phyloP scores from a whole-genome alignment of 1,284 basidiomycete genomes.

The Fomitopsis betulina region DNA sequence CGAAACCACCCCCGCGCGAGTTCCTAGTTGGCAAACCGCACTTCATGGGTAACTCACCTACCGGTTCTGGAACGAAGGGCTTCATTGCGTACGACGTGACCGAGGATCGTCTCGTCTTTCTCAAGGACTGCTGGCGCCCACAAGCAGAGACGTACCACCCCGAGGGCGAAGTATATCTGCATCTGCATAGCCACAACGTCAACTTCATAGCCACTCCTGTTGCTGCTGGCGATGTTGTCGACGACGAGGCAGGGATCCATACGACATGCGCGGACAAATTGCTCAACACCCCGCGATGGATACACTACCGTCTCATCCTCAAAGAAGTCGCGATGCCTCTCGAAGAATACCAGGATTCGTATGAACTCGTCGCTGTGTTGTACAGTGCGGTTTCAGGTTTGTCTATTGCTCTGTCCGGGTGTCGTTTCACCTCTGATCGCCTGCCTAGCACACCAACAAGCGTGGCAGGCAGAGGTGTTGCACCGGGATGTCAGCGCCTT shows the following conservation, averaged over 20 bases:
- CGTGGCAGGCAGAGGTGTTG: not conserved
- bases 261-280: not conserved
- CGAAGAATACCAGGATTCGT: not conserved
- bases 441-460: not conserved
- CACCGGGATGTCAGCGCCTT: not conserved
- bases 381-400: not conserved
- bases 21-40: not conserved
- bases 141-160: not conserved
- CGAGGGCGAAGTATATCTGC: not conserved
- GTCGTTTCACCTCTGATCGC: not conserved
- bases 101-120: not conserved
- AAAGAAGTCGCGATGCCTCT: not conserved
- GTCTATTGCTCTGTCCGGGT: not conserved
- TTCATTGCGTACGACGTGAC: not conserved
- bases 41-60: not conserved
- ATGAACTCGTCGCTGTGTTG: not conserved
- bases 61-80: not conserved
- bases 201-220: not conserved
- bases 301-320: not conserved
- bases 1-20: not conserved
- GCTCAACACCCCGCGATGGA: not conserved
- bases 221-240: not conserved
- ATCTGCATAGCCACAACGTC: not conserved
- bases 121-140: not conserved
- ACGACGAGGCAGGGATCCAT: not conserved